Conservation (phyloP, 495 filamentous ascomycete species). For the Aspergillus sclerotiicarbonarius region DNA sequence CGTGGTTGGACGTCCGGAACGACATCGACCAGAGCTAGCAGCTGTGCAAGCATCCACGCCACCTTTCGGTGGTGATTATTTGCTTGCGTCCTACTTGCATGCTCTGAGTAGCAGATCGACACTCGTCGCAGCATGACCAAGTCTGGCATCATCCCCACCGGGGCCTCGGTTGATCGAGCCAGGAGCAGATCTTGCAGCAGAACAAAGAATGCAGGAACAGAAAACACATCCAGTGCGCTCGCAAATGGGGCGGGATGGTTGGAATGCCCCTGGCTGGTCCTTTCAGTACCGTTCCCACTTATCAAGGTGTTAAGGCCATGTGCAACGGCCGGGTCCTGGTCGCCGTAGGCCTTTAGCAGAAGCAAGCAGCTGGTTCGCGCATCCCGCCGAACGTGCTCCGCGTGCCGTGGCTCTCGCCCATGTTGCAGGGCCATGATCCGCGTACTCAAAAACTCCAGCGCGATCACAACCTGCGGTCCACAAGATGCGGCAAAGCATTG, state of each 20-base stretch:
- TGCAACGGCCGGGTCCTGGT: not conserved
- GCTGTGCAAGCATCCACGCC: slow-evolving; percentile 5
- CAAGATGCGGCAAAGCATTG: not conserved
- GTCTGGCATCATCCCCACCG: not conserved
- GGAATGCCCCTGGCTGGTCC: not conserved
- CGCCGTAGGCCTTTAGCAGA: slow-evolving; percentile 3
- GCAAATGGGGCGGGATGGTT: not conserved
- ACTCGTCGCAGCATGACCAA: slow-evolving; percentile 1
- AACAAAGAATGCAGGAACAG: slow-evolving; percentile 5
- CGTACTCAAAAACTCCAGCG: slow-evolving; percentile 1
- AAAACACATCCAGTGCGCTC: not conserved
- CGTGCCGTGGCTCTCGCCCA: not conserved
- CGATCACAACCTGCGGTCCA: not conserved
- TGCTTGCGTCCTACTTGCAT: not conserved
- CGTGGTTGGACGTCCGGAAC: not conserved
- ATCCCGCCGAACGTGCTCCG: not conserved
- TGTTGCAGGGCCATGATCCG: not conserved
- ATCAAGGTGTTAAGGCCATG: not conserved
- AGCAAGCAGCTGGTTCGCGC: slow-evolving; percentile 3
- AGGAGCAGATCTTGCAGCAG: not conserved
- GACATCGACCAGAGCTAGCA: not conserved
- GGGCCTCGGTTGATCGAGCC: not conserved
- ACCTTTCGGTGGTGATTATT: slow-evolving; percentile 4
- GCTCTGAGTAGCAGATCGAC: not conserved
- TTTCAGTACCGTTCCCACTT: not conserved